Conservation (phyloP, 2,329 filamentous ascomycete genomes). For the Alternaria dauci region DNA sequence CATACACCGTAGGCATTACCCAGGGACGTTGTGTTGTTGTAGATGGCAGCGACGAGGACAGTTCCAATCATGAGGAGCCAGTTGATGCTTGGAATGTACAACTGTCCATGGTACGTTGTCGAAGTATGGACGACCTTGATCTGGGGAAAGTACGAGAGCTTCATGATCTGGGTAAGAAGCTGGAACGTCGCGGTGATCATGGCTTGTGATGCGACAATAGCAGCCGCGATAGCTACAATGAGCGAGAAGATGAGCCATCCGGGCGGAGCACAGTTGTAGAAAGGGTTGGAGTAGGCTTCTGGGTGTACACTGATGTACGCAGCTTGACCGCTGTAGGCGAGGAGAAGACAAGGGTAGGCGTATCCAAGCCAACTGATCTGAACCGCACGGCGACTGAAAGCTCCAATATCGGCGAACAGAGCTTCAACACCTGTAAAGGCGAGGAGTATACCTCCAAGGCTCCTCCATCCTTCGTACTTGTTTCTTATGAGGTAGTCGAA, state of each 20-base stretch:
- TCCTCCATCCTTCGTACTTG: slow-evolving; percentile 68
- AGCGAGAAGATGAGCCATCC: slow-evolving; percentile 74
- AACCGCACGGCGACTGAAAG: slow-evolving; percentile 72
- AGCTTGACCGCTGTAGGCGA: slow-evolving; percentile 77
- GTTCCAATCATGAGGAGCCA: slow-evolving; percentile 80
- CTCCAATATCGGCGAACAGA: slow-evolving; percentile 79
- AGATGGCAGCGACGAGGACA: slow-evolving; percentile 76
- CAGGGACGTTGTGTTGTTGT: slow-evolving; percentile 70
- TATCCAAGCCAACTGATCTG: slow-evolving; percentile 76
- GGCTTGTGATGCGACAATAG: slow-evolving; percentile 79
- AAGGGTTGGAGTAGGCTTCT: slow-evolving; percentile 73
- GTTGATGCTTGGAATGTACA: slow-evolving; percentile 79
- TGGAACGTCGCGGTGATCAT: slow-evolving; percentile 81
- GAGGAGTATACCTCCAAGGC: slow-evolving; percentile 74
- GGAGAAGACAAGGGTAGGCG: slow-evolving; percentile 71
- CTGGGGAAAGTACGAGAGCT: slow-evolving; percentile 76
- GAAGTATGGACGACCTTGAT: slow-evolving; percentile 78
- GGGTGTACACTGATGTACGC: slow-evolving; percentile 71
- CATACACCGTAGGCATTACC: slow-evolving; percentile 82
- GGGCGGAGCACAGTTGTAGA: slow-evolving; percentile 74
- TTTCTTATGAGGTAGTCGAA: slow-evolving; percentile 69
- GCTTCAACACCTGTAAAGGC: slow-evolving; percentile 81
- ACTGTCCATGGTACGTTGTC: slow-evolving; percentile 73
- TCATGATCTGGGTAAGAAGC: slow-evolving; percentile 75
- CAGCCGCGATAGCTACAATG: slow-evolving; percentile 73